These are phyloP conservation scores for Penicillium sp. DNA, from an alignment of 2,329 filamentous ascomycete species.

Conservation along the genomic window DNA sequence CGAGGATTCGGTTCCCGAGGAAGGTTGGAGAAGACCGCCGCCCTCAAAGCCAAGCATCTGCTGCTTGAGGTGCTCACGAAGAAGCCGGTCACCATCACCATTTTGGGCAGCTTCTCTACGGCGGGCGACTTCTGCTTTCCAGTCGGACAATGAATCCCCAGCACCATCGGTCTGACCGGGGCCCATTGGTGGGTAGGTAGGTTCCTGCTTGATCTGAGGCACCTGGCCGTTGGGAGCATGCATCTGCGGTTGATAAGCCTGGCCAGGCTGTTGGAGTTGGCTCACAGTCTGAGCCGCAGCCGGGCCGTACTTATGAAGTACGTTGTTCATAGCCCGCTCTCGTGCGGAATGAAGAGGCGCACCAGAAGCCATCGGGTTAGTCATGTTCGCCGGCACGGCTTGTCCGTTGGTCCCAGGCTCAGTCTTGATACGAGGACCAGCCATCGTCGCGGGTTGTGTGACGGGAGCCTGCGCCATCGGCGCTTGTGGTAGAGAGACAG, in stretches of 20 bases:
- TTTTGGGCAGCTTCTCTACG: conserved; percentile 47
- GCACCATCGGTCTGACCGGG: conserved; percentile 77
- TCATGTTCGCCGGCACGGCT: conserved; percentile 38
- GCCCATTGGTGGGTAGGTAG: conserved; percentile 45
- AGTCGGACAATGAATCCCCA: conserved; percentile 61
- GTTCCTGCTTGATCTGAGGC: conserved; percentile 48
- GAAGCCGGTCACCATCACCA: conserved; percentile 42
- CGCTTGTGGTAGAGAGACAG: conserved; percentile 39
- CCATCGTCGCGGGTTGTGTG: conserved; percentile 30
- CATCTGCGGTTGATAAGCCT: conserved; percentile 42
- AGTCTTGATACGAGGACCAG: conserved; percentile 54
- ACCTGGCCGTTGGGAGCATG: conserved; percentile 39
- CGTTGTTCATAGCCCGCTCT: conserved; percentile 57
- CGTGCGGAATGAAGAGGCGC: conserved; percentile 53
- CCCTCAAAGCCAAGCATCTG: conserved; percentile 49
- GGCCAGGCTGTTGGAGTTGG: conserved; percentile 48
- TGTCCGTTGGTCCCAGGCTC: conserved; percentile 53
- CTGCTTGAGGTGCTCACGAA: conserved; percentile 48
- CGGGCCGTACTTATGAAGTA: conserved; percentile 54
- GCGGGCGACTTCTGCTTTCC: conserved; percentile 51
- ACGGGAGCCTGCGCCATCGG: conserved; percentile 27
- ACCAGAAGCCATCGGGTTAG: conserved; percentile 35
- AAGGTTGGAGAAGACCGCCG: conserved; percentile 50
- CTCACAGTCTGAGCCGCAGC: conserved; percentile 48
- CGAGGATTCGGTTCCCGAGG: conserved; percentile 42